Evolutionary conservation across 257 asterid species (phyloP).

Genomic region (Thymus quinquecostatus): DNA sequence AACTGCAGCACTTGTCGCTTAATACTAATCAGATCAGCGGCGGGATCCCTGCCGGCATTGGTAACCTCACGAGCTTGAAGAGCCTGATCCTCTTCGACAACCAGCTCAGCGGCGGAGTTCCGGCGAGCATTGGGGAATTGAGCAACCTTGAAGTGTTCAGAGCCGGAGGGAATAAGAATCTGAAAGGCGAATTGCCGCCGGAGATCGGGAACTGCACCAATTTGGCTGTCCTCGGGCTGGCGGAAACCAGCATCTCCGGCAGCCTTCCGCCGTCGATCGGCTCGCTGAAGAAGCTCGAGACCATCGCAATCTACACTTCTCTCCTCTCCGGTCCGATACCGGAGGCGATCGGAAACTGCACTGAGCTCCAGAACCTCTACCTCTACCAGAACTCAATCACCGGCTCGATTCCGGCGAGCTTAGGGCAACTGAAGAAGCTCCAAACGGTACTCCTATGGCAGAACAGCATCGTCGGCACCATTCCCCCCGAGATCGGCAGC

Average conservation of each 20-base stretch:
- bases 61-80: conserved; percentile 56
- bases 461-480: conserved; percentile 72
- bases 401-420: conserved; percentile 63
- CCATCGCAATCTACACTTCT: conserved; percentile 78
- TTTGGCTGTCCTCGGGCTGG: conserved; percentile 66
- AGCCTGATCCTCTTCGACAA: conserved; percentile 73
- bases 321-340: conserved; percentile 82
- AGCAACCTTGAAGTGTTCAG: conserved; percentile 61
- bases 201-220: conserved; percentile 88
- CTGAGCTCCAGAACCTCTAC: conserved; percentile 71
- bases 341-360: conserved; percentile 83
- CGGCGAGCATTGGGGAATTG: conserved; percentile 65
- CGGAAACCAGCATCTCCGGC: conserved; percentile 86
- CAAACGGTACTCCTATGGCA: conserved; percentile 72
- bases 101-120: conserved; percentile 78
- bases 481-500: conserved; percentile 73
- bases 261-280: conserved; percentile 74
- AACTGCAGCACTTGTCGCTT: conserved; percentile 55
- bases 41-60: conserved; percentile 62
- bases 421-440: conserved; percentile 71
- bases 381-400: conserved; percentile 82
- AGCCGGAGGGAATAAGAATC: conserved; percentile 92
- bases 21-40: conserved; percentile 69
- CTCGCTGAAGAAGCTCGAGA: conserved; percentile 68
- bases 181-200: conserved; percentile 66